A percentile compares a stretch with the other conserved stretches of the same genome.
phyloP scores from a whole-genome alignment of 805 yeast species.

The Maudiozyma turicensis region DNA sequence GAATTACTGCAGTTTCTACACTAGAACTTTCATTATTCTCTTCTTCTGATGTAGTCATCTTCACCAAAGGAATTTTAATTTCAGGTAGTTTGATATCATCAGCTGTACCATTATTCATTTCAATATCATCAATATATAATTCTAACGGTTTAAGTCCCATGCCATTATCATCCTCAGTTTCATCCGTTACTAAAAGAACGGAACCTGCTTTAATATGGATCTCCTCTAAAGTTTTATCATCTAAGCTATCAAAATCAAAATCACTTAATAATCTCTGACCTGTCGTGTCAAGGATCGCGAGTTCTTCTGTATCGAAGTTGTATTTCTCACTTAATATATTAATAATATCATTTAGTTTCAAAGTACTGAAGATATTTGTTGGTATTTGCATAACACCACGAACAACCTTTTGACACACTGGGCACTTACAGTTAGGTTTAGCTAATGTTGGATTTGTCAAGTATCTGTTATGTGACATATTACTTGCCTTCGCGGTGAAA shows the following conservation, averaged over 20 bases:
- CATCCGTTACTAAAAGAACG: conserved; percentile 66
- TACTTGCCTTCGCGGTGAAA: conserved; percentile 43
- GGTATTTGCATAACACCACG: conserved; percentile 39
- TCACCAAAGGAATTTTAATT: conserved; percentile 23
- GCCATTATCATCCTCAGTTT: conserved; percentile 42
- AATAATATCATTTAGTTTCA: conserved; percentile 44
- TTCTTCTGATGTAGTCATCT: conserved; percentile 5
- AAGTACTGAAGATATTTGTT: conserved; percentile 11
- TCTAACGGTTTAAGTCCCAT: conserved; percentile 46
- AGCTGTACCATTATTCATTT: conserved; percentile 2
- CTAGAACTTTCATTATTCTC: neutral
- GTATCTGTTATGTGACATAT: conserved; percentile 38
- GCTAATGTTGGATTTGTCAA: conserved; percentile 54
- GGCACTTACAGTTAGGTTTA: conserved; percentile 61
- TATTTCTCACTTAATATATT: conserved; percentile 39
- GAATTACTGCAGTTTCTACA: neutral
- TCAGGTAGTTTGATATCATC: conserved; percentile 25
- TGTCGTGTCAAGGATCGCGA: conserved; percentile 24
- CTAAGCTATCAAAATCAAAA: conserved; percentile 78
- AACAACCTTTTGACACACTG: conserved; percentile 46
- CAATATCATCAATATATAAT: conserved; percentile 37
- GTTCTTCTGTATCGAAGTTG: conserved; percentile 36
- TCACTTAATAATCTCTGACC: conserved; percentile 63
- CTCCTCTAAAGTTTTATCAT: conserved; percentile 36
- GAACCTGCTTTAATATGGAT: conserved; percentile 54